Evolutionary conservation across 192 early-diverging fungal species (phyloP).

Genomic region (Umbelopsis vinacea): DNA sequence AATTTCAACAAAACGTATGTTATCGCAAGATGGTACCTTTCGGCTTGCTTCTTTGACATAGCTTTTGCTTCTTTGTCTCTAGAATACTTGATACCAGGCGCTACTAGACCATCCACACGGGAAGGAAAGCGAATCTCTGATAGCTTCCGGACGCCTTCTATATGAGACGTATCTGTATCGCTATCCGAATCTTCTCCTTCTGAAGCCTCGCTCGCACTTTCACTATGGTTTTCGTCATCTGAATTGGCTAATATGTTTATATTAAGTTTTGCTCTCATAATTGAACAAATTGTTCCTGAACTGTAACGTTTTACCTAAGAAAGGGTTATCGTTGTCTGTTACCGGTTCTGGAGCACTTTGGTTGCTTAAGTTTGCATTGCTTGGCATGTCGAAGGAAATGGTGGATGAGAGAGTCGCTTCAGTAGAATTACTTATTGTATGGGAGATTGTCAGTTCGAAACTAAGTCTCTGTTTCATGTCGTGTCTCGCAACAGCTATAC

Average conservation of each 20-base stretch:
- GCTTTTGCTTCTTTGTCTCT: neutral
- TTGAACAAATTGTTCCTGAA: too few relatives aligned
- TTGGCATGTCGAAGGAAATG: neutral
- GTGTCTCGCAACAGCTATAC: too few relatives aligned
- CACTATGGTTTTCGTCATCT: neutral
- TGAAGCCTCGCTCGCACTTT: neutral
- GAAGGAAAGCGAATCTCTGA: slow-evolving; percentile 2
- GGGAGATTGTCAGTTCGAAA: too few relatives aligned
- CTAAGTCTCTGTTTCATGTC: too few relatives aligned
- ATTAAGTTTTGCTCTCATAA: neutral
- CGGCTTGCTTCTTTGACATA: neutral
- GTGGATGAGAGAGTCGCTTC: neutral
- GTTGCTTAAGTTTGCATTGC: neutral
- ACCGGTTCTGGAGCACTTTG: neutral
- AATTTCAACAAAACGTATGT: neutral
- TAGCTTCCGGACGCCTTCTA: neutral
- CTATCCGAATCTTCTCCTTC: neutral
- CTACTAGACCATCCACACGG: neutral
- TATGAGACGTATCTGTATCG: neutral
- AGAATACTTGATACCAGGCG: neutral
- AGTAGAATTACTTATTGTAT: too few relatives aligned
- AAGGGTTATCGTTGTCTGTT: neutral
- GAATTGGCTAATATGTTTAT: neutral
- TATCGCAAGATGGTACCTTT: neutral
- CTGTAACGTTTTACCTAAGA: neutral